Evolutionary conservation across 2,329 filamentous ascomycete species (phyloP).

Genomic region (Diplodia scrobiculata): DNA sequence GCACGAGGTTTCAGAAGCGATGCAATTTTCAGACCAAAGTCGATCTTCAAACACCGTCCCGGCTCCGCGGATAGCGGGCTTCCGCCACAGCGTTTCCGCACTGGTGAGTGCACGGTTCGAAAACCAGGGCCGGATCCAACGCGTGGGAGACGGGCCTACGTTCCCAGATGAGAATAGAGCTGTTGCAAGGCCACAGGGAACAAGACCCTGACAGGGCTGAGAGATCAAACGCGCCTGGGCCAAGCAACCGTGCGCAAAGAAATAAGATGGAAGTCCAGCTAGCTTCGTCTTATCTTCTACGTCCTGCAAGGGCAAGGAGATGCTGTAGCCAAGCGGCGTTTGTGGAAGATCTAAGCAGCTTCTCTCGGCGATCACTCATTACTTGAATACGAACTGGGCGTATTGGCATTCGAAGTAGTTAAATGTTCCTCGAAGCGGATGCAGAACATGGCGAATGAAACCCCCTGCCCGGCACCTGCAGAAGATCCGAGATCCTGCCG

Average conservation of each 20-base stretch:
- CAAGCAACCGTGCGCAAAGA: background rate
- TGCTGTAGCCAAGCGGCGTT: background rate
- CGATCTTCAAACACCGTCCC: background rate
- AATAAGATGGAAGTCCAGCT: background rate
- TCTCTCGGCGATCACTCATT: background rate
- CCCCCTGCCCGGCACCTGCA: background rate
- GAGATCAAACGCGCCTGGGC: background rate
- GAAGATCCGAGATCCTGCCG: slow-evolving; percentile 13
- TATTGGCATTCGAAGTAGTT: background rate
- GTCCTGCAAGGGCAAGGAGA: background rate
- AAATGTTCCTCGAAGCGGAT: background rate
- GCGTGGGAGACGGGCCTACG: background rate
- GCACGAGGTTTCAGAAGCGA: background rate
- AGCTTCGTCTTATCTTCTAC: background rate
- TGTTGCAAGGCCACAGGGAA: background rate
- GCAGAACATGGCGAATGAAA: background rate
- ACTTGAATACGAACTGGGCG: background rate
- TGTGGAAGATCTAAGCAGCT: background rate
- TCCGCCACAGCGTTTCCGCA: background rate
- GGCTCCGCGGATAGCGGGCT: background rate
- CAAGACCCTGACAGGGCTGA: background rate
- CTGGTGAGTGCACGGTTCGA: background rate
- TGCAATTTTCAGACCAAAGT: background rate
- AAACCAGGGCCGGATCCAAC: background rate
- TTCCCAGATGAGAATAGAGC: background rate